These are phyloP conservation scores for Fusarium sp. DNA, from an alignment of 2,329 filamentous ascomycete species.

Conservation along the genomic window DNA sequence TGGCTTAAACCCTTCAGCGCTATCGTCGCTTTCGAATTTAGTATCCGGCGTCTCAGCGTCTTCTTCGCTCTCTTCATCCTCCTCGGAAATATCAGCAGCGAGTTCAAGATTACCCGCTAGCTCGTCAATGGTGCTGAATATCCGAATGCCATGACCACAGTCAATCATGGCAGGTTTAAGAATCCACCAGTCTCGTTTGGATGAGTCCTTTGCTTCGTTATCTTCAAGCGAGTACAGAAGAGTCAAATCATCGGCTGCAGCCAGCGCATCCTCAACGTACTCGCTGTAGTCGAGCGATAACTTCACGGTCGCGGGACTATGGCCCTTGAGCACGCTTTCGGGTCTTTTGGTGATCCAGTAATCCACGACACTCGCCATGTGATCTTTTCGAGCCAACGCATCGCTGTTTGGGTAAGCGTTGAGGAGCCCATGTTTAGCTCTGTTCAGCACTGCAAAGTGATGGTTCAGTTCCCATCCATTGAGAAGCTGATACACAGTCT, in stretches of 20 bases:
- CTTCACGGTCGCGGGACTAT: conserved; percentile 47
- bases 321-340: conserved; percentile 43
- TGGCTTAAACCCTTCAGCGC: conserved; percentile 22
- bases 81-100: conserved; percentile 47
- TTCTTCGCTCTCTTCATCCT: conserved; percentile 30
- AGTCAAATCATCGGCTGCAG: conserved; percentile 49
- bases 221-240: conserved; percentile 48
- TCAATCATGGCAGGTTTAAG: conserved; percentile 52
- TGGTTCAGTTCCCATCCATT: conserved; percentile 48
- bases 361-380: conserved; percentile 47
- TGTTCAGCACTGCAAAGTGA: conserved; percentile 48
- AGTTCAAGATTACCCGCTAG: conserved; percentile 49
- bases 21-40: not conserved
- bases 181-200: conserved; percentile 52
- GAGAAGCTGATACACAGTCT: conserved; percentile 46
- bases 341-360: conserved; percentile 51
- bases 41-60: not conserved
- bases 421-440: conserved; percentile 43
- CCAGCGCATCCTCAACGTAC: conserved; percentile 50
- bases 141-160: conserved; percentile 51
- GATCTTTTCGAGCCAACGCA: conserved; percentile 50
- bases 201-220: conserved; percentile 42
- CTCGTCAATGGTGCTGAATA: conserved; percentile 51
- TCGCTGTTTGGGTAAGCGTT: conserved; percentile 53
- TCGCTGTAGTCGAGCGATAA: conserved; percentile 51